Evolutionary conservation across 2,329 filamentous ascomycete genomes (phyloP).

Genomic region (Xylaria sp.): DNA sequence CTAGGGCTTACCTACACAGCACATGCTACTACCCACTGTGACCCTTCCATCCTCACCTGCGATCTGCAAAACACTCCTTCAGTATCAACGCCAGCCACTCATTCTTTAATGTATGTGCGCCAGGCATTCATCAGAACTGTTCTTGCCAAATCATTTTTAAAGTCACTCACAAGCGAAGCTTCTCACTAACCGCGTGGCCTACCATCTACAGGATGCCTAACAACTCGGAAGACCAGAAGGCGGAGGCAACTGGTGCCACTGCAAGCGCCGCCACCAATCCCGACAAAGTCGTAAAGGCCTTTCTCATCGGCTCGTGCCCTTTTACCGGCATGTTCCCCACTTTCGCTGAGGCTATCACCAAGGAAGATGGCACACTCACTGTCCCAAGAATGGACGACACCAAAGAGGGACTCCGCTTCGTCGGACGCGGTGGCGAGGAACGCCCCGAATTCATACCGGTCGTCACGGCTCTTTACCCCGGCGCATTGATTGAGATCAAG

Average conservation of each 20-base stretch:
- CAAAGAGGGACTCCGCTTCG: slow-evolving; percentile 27
- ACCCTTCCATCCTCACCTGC: not conserved
- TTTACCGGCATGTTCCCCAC: too few relatives aligned
- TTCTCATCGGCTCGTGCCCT: slow-evolving; percentile 23
- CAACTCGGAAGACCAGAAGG: slow-evolving; percentile 9
- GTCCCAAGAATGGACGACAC: slow-evolving; percentile 20
- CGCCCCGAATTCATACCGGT: not conserved
- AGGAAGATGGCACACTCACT: not conserved
- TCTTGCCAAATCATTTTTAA: not conserved
- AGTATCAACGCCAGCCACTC: not conserved
- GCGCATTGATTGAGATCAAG: slow-evolving; percentile 25
- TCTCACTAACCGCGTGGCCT: slow-evolving; percentile 8
- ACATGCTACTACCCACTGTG: not conserved
- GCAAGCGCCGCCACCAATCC: not conserved
- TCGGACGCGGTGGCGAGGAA: slow-evolving; percentile 10
- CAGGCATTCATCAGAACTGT: not conserved
- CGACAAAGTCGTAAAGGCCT: slow-evolving; percentile 20
- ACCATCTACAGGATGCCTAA: slow-evolving; percentile 19
- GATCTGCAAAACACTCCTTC: slow-evolving; percentile 9
- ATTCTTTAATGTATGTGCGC: slow-evolving; percentile 12
- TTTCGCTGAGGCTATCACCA: slow-evolving; percentile 23
- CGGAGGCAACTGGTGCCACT: slow-evolving; percentile 10
- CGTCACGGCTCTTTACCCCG: not conserved
- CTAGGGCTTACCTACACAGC: slow-evolving; percentile 1
- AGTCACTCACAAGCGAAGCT: not conserved